Evolutionary conservation across 331 rosid species (phyloP), one percentile per base, ranked within the genome.

Genomic region (Acacia concinna): DNA sequence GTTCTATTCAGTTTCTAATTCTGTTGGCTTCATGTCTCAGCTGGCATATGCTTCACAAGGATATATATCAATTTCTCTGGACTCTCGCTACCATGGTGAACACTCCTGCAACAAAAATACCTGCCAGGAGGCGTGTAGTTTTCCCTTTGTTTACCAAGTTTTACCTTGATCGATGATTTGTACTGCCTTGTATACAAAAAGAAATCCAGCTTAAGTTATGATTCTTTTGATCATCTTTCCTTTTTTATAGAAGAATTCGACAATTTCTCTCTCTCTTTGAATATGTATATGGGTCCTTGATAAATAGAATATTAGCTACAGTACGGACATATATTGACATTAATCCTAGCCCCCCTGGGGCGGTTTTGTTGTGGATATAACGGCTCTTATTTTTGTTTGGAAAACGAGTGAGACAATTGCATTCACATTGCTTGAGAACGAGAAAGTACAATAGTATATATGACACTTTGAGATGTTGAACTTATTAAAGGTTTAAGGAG

Each of bases 41-140:
- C n/a, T n/a, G 99, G 90, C 90, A 14, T 95, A 89, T 80, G 99
- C 99, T 89, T 95, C 98, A 14, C 89, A 96, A 80, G 98, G 97
- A 78, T 95, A 91, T 79, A 62, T 91, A 78, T 87, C 98, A 30
- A 76, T 95, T 65, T 86, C 97, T 6, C 66, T 93, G 71, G 98
- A 95, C 88, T 89, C 99, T 65, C 97, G 99, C 54, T 91, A 91
- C 90, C 99, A 95, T 32, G 98, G 97, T 68, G 97, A 95, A 89
- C 97, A 97, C 78, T 97, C 99, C 83, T 90, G 68, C 59, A 78
- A 68, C 82, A 41, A 59, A 37, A 85, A 86, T 63, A 89, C 94
- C 59, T 91, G 93, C 76, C 78, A n/a, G 11, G 96, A 91, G 70
- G 98, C 93, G 37, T 14, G 90, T 75, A 27, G 8, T 32, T 65